These are phyloP conservation scores for Cladophialophora bantiana DNA, from an alignment of 2,329 filamentous ascomycete species.

Conservation along the genomic window DNA sequence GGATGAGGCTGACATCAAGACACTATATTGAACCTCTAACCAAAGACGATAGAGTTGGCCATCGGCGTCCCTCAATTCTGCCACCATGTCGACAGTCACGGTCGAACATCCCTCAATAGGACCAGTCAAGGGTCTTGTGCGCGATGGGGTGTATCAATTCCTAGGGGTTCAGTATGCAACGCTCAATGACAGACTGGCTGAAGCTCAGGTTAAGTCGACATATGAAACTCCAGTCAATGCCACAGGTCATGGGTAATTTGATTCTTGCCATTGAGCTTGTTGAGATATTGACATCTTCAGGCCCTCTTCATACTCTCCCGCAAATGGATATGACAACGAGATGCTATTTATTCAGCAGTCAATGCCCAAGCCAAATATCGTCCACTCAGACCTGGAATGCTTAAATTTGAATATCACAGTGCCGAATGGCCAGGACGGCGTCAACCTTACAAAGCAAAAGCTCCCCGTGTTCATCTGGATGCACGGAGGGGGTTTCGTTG, in stretches of 20 bases:
- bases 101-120: constrained; percentile 44
- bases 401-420: constrained; percentile 62
- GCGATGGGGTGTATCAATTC: constrained; percentile 45
- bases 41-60: not conserved
- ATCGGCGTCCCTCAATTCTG: not conserved
- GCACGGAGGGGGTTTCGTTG: constrained; percentile 66
- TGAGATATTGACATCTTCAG: constrained; percentile 35
- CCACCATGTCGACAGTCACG: constrained; percentile 30
- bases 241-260: constrained; percentile 47
- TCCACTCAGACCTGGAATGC: constrained; percentile 57
- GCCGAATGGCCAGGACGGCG: constrained; percentile 44
- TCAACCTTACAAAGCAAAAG: constrained; percentile 55
- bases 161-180: constrained; percentile 50
- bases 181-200: constrained; percentile 46
- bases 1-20: constrained; percentile 1
- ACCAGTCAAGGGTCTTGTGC: constrained; percentile 41
- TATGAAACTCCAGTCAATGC: constrained; percentile 44
- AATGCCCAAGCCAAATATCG: constrained; percentile 50
- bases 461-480: constrained; percentile 65
- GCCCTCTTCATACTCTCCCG: constrained; percentile 50
- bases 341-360: constrained; percentile 58
- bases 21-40: not conserved
- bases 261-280: not conserved
- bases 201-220: constrained; percentile 44
- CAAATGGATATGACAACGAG: constrained; percentile 54